phyloP scores from a whole-genome alignment of 495 filamentous ascomycete genomes.

The Penicillium paradoxum region DNA sequence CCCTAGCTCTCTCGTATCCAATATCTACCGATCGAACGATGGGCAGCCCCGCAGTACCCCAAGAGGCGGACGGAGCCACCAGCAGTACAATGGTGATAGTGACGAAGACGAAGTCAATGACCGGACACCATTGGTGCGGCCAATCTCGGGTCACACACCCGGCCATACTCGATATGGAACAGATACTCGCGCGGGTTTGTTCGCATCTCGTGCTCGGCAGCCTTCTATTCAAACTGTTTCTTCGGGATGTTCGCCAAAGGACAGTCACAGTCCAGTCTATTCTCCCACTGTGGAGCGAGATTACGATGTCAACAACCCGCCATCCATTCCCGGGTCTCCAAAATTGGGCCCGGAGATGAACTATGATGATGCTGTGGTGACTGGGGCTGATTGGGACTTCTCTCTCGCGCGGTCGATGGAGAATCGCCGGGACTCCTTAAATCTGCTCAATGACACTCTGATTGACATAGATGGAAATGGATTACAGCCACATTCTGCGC shows the following conservation, averaged over 20 bases:
- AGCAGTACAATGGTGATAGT: constrained; percentile 45
- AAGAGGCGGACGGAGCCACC: constrained; percentile 20
- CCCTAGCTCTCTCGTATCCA: constrained; percentile 30
- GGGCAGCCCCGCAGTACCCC: constrained; percentile 28
- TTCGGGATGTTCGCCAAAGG: constrained; percentile 33
- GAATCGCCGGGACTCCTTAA: constrained; percentile 31
- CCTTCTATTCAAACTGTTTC: constrained; percentile 28
- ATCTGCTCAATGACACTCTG: constrained; percentile 43
- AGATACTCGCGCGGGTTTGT: constrained; percentile 28
- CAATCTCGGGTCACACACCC: constrained; percentile 22
- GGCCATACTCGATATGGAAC: constrained; percentile 36
- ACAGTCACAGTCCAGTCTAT: constrained; percentile 23
- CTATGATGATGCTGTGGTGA: constrained; percentile 76
- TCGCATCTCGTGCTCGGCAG: constrained; percentile 26
- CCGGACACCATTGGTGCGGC: constrained; percentile 39
- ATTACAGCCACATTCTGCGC: constrained; percentile 21
- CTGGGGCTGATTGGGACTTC: constrained; percentile 44
- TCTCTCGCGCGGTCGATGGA: constrained; percentile 28
- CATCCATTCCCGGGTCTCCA: constrained; percentile 81
- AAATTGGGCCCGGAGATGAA: constrained; percentile 54
- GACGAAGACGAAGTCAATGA: constrained; percentile 39
- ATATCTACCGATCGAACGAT: constrained; percentile 22
- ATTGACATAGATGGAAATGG: constrained; percentile 55
- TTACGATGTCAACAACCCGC: constrained; percentile 95
- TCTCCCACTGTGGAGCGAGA: constrained; percentile 34